These are phyloP conservation scores for Agastache rugosa DNA, from an alignment of 257 asterid species.

Conservation along the genomic window DNA sequence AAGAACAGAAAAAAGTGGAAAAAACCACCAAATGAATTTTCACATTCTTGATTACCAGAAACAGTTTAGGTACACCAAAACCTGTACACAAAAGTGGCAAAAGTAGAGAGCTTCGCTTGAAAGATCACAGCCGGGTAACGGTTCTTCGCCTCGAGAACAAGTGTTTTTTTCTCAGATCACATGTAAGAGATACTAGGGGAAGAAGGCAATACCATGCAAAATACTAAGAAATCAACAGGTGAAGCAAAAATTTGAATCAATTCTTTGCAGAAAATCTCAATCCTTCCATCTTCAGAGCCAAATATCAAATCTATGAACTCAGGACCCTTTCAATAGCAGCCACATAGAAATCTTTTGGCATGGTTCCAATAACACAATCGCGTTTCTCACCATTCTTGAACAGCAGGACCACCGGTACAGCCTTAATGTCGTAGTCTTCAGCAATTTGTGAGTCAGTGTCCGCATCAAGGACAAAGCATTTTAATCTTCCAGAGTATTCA, in stretches of 20 bases:
- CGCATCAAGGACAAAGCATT: conserved; percentile 73
- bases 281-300: background rate
- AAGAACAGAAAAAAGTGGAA: background rate
- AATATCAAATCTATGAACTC: conserved; percentile 38
- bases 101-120: conserved; percentile 7
- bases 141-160: background rate
- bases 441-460: conserved; percentile 69
- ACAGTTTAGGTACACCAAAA: conserved; percentile 10
- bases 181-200: background rate
- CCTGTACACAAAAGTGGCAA: conserved; percentile 35
- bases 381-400: conserved; percentile 77
- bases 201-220: conserved; percentile 15
- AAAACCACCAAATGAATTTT: background rate
- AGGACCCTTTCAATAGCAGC: conserved; percentile 82
- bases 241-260: conserved; percentile 2
- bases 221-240: background rate
- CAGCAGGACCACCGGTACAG: conserved; percentile 87
- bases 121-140: background rate
- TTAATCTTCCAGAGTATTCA: conserved; percentile 76
- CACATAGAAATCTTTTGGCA: conserved; percentile 87
- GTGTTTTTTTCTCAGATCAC: background rate
- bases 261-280: conserved; percentile 8
- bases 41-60: conserved; percentile 27
- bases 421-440: conserved; percentile 75
- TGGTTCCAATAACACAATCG: conserved; percentile 74